Conservation (phyloP, 1,284 basidiomycete species). For the Puccinia coronata region DNA sequence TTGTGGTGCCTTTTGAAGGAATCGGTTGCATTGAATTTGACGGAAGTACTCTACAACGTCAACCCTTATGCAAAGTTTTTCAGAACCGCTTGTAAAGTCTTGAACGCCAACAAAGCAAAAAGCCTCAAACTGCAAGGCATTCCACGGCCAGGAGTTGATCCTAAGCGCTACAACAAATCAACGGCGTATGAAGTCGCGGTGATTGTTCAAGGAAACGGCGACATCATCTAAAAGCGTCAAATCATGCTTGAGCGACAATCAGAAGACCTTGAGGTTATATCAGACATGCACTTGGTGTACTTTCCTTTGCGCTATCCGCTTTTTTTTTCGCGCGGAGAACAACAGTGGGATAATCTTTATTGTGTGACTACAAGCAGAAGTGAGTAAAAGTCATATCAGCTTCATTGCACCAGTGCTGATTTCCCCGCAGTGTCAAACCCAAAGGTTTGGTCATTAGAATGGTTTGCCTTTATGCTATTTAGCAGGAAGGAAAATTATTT, state of each 20-base stretch:
- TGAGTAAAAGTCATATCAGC: constrained; percentile 60
- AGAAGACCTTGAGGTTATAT: neutral
- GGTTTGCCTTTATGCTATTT: constrained; percentile 1
- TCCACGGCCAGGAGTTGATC: neutral
- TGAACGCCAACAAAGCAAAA: too few relatives aligned
- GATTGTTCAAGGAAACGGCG: neutral
- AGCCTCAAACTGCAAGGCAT: neutral
- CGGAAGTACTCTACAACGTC: neutral
- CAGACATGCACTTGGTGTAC: constrained; percentile 12
- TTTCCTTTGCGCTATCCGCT: constrained; percentile 21
- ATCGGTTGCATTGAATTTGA: neutral
- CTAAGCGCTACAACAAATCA: neutral
- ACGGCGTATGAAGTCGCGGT: neutral
- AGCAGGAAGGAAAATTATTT: neutral
- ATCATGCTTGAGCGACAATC: neutral
- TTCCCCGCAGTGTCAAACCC: constrained; percentile 59
- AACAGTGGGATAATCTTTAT: constrained; percentile 2
- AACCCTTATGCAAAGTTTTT: constrained; percentile 22
- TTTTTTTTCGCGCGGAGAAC: constrained; percentile 4
- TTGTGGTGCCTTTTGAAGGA: too few relatives aligned
- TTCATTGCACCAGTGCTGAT: too few relatives aligned
- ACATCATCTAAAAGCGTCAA: neutral
- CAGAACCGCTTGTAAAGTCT: neutral
- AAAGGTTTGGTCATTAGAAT: neutral
- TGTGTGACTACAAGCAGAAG: neutral